Percentiles rank a stretch among this genome's conserved stretches.
Evolutionary conservation across 176 grass and related monocot species (phyloP).

Genomic region (maize (Zea mays)): DNA sequence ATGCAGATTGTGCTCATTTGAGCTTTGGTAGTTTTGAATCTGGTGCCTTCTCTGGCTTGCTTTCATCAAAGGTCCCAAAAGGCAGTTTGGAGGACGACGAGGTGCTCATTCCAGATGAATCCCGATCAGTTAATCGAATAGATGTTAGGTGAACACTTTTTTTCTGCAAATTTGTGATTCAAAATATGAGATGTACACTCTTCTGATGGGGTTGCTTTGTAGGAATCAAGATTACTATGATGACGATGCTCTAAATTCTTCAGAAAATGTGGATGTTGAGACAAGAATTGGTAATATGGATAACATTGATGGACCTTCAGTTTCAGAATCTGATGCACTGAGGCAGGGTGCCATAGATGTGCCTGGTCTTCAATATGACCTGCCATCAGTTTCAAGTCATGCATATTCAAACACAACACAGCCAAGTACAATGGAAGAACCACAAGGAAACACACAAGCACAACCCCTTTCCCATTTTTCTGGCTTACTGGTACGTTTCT

Average conservation of each 20-base stretch:
- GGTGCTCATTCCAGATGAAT: constrained; percentile 47
- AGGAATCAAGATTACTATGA: constrained; percentile 84
- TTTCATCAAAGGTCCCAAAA: constrained; percentile 60
- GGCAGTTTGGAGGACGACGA: constrained; percentile 54
- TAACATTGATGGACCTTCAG: constrained; percentile 62
- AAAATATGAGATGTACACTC: not conserved
- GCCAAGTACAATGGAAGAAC: constrained; percentile 56
- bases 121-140: constrained; percentile 52
- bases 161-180: not conserved
- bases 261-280: constrained; percentile 49
- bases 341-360: constrained; percentile 61
- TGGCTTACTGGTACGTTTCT: constrained; percentile 70
- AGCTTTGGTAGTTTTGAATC: constrained; percentile 99
- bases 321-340: constrained; percentile 70
- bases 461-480: constrained; percentile 75
- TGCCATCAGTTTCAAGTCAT: constrained; percentile 72
- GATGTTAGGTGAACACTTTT: constrained; percentile 54
- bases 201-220: constrained; percentile 39
- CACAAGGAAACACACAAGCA: constrained; percentile 65
- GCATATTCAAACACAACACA: constrained; percentile 58
- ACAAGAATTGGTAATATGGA: constrained; percentile 52
- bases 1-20: constrained; percentile 78
- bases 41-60: constrained; percentile 90
- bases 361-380: constrained; percentile 70
- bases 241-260: constrained; percentile 47